Evolutionary conservation across 176 grass and related monocot species (phyloP), one percentile per base, ranked within the genome.

Genomic region (Eragrostis nindensis): DNA sequence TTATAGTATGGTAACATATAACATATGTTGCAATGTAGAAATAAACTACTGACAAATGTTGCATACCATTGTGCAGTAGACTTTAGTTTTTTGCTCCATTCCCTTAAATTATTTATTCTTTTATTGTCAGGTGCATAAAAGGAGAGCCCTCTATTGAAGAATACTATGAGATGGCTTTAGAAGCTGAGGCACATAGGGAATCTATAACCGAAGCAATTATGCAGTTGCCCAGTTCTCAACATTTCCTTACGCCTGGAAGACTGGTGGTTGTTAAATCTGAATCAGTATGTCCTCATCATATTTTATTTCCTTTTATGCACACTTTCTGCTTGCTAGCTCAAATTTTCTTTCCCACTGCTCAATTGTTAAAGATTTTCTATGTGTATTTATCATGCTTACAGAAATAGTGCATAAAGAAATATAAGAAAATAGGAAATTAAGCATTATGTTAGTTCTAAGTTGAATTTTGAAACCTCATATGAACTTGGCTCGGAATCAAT

Each of bases 101-200:
- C 27, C 47, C n/a, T 71, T 26, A 56, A 70, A 18, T 63, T 46
- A 22, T 56, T 66, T 40, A 30, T 90, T 85, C 76, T 65, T 76
- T 0, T 84, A 83, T 89, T 25, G 11, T 71, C 74, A 94, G 95
- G 61, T 98, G 95, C 82, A 94, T 98, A 86, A 98, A 98, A 88
- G 95, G 95, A 69, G 95, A 94, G 56, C 86, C 95, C 70, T 75
- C 90, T 43, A 91, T 98, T 77, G 95, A 98, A 87, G 92, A 94
- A 73, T 98, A 98, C 76, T 98, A 91, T 6, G 86, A 81, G 65
- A 87, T 91, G 88, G 61, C 56, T 41, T 48, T 82, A 87, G 62
- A 98, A 88, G 87, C 92, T 76, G 92, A 98, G 72, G 84, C 75
- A 78, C 84, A 87, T 46, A 85, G 90, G 77, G 90, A 91, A 81